Conservation (phyloP, 1,284 basidiomycete genomes). For the Cronartium quercuum region DNA sequence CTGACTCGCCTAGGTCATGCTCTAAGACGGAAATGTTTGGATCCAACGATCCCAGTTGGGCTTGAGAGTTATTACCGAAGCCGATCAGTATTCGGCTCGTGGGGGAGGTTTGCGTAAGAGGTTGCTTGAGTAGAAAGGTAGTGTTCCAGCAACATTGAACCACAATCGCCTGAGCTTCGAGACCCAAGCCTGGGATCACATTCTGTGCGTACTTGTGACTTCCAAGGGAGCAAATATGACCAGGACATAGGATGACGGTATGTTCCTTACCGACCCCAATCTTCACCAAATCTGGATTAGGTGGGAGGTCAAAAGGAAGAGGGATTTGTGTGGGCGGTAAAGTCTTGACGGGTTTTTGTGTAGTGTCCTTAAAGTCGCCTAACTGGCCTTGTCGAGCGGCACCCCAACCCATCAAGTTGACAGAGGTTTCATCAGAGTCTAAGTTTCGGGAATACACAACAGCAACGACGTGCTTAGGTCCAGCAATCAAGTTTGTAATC, state of each 20-base stretch:
- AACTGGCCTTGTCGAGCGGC: slow-evolving; percentile 20
- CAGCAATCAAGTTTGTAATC: not conserved
- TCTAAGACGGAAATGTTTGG: not conserved
- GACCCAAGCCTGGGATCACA: not conserved
- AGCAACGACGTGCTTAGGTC: slow-evolving; percentile 13
- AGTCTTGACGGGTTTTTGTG: not conserved
- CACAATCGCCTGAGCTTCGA: not conserved
- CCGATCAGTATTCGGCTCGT: not conserved
- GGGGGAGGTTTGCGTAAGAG: too few relatives aligned
- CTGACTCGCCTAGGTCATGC: not conserved
- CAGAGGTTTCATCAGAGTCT: not conserved
- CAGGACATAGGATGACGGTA: slow-evolving; percentile 11
- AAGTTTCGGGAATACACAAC: not conserved
- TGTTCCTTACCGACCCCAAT: slow-evolving; percentile 24
- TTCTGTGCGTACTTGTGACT: not conserved
- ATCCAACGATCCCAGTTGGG: slow-evolving; percentile 3
- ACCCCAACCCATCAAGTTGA: slow-evolving; percentile 18
- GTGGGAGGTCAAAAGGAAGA: not conserved
- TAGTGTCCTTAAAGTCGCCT: not conserved
- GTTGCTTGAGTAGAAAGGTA: slow-evolving; percentile 12
- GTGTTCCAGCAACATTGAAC: slow-evolving; percentile 23
- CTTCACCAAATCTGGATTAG: not conserved
- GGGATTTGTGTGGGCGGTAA: not conserved
- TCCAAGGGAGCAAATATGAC: slow-evolving; percentile 3
- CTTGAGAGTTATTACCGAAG: slow-evolving; percentile 17